These are phyloP conservation scores for Onygena corvina DNA, from an alignment of 2,329 filamentous ascomycete species.

Conservation along the genomic window DNA sequence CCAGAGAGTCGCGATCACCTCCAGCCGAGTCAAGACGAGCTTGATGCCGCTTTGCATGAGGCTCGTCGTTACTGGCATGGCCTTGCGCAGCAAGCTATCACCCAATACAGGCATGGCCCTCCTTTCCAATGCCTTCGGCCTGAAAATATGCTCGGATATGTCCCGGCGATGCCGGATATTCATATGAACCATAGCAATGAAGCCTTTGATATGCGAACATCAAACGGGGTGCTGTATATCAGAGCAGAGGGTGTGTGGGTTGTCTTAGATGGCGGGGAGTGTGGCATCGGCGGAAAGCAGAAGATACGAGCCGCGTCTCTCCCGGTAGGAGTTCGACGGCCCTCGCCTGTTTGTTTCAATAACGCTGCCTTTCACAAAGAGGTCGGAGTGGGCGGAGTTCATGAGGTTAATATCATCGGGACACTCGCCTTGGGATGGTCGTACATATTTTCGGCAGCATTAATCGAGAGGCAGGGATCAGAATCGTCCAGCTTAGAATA, in stretches of 20 bases:
- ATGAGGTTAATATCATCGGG: constrained; percentile 5
- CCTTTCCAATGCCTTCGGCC: neutral
- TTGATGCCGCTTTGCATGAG: constrained; percentile 1
- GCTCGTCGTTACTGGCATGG: constrained; percentile 8
- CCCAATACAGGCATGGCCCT: neutral
- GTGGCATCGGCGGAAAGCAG: constrained; percentile 7
- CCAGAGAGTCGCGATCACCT: neutral
- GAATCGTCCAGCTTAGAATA: constrained; percentile 1
- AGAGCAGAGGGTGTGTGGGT: constrained; percentile 3
- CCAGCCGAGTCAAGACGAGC: constrained; percentile 5
- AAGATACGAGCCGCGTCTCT: constrained; percentile 3
- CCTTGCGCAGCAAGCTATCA: constrained; percentile 7
- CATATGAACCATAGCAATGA: neutral
- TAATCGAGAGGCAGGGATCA: constrained; percentile 3
- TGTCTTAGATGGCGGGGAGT: constrained; percentile 1
- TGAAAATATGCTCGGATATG: constrained; percentile 7
- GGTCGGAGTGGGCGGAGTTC: neutral
- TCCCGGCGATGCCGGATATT: constrained; percentile 6
- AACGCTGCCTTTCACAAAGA: constrained; percentile 1
- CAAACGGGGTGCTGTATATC: constrained; percentile 1
- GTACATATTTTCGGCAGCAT: constrained; percentile 9
- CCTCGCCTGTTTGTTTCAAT: neutral
- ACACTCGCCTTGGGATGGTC: constrained; percentile 8
- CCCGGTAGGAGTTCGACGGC: constrained; percentile 4
- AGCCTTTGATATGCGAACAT: neutral